Conservation (phyloP, 306 rosid genomes). For the Prunus armeniaca region DNA sequence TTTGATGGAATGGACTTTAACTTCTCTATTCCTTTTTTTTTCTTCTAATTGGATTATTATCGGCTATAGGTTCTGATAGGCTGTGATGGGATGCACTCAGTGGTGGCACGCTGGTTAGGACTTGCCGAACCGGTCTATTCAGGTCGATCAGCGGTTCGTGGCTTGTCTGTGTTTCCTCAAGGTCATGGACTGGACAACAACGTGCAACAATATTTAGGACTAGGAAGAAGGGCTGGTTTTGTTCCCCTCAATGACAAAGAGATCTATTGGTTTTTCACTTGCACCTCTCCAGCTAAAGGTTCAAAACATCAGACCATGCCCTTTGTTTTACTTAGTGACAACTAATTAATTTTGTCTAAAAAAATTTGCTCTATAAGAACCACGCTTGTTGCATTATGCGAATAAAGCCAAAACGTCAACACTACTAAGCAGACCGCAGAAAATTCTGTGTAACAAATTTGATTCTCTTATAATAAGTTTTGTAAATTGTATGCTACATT, state of each 20-base stretch:
- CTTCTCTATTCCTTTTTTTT: not conserved
- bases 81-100: constrained; percentile 24
- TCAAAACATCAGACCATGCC: not conserved
- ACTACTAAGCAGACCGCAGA: no score
- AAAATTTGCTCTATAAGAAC: not conserved
- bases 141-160: constrained; percentile 21
- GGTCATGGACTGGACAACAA: constrained; percentile 19
- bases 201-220: not conserved
- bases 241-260: constrained; percentile 14
- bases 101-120: constrained; percentile 21
- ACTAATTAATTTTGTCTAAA: not conserved
- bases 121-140: constrained; percentile 1
- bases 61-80: constrained; percentile 10
- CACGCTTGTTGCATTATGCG: not conserved
- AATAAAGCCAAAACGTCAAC: no score
- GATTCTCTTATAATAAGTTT: no score
- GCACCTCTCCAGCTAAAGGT: not conserved
- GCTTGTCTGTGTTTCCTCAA: constrained; percentile 15
- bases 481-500: not conserved
- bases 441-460: no score
- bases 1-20: not conserved
- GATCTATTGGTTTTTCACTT: constrained; percentile 7
- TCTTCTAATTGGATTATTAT: not conserved
- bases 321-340: not conserved
- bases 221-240: constrained; percentile 19